Base-by-base conservation (phyloP, 2,329 filamentous ascomycete genomes). In the Aspergillus phoenicis region DNA sequence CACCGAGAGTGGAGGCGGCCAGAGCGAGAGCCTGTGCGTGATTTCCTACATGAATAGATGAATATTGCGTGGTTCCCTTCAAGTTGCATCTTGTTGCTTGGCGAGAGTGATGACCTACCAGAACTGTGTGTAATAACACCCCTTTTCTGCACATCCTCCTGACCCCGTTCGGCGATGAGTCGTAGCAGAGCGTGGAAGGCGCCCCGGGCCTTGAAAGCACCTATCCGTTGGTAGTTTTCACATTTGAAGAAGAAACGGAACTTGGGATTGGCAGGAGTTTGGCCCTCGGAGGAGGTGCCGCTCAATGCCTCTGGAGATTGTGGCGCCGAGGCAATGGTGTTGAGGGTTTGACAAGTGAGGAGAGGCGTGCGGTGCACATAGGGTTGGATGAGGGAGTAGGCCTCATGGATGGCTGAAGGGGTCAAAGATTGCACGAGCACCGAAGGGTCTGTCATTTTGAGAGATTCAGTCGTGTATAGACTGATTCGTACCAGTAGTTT, bases 1-100 rank as follows among this genome's bases (percentile, higher is more conserved):
- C 88, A 57, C 82, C 80, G 72, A 89, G 86, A 39, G 88, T 88
- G 17, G 82, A 83, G 2, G 94, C 93, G 0, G 94, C 94, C 54
- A 97, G 88, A 2, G 94, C 87, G 59, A 98, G 87, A 1, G 95
- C 94, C 81, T 97, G 93, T 0, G 94, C 94, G 74, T 98, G 95
- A 78, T 98, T 98, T 62, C 94, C 93, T 94, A 13, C 33, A 64
- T 36, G 1, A 3, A 22, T n/a, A 8, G n/a, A 13, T 24, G 8
- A 47, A 15, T 15, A 52, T 39, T 2, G 6, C 17, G 10, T 51
- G 5, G 7, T 13, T 7, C 5, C 10, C 15, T 6, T 17, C n/a
- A 13, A 28, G 4, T n/a, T 6, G 36, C 8, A 17, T 30, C 17
- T 39, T 17, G 30, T 22, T 52, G 47, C 17, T 26, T 26, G 7